These are phyloP conservation scores for Aspergillus cejpii DNA, from an alignment of 2,329 filamentous ascomycete genomes.

Conservation along the genomic window DNA sequence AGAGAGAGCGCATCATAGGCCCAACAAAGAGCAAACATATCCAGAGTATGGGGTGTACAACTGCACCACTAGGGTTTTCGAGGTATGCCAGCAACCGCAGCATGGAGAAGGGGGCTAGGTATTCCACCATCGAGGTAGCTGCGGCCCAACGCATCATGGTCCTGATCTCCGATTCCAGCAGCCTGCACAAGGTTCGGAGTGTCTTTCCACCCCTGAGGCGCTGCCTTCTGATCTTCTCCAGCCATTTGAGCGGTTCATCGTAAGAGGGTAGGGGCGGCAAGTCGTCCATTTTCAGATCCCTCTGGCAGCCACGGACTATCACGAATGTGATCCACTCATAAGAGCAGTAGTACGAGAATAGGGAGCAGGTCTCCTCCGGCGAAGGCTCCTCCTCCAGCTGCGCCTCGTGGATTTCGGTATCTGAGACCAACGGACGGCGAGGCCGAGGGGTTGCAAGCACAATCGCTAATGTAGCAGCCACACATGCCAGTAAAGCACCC, in stretches of 20 bases:
- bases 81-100: constrained; percentile 50
- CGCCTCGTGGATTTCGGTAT: constrained; percentile 14
- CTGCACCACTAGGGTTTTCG: constrained; percentile 41
- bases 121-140: constrained; percentile 36
- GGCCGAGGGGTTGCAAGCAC: constrained; percentile 18
- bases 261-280: constrained; percentile 29
- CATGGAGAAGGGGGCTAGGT: constrained; percentile 50
- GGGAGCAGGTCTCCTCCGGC: constrained; percentile 29
- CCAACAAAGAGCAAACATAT: constrained; percentile 50
- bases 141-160: constrained; percentile 25
- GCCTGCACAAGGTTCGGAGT: constrained; percentile 20
- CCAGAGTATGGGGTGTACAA: constrained; percentile 49
- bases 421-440: constrained; percentile 10
- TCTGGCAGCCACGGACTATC: constrained; percentile 24
- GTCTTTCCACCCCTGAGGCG: constrained; percentile 25
- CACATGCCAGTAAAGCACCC: constrained; percentile 12
- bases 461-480: constrained; percentile 14
- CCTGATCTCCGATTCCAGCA: constrained; percentile 23
- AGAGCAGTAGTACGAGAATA: constrained; percentile 29
- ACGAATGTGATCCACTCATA: constrained; percentile 32
- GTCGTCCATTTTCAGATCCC: constrained; percentile 28
- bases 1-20: constrained; percentile 45
- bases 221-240: constrained; percentile 20
- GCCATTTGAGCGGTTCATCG: constrained; percentile 25
- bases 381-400: constrained; percentile 13